Evolutionary conservation across 306 rosid genomes (phyloP), one percentile per base, ranked within the genome.

Genomic region (Cicer cuneatum): DNA sequence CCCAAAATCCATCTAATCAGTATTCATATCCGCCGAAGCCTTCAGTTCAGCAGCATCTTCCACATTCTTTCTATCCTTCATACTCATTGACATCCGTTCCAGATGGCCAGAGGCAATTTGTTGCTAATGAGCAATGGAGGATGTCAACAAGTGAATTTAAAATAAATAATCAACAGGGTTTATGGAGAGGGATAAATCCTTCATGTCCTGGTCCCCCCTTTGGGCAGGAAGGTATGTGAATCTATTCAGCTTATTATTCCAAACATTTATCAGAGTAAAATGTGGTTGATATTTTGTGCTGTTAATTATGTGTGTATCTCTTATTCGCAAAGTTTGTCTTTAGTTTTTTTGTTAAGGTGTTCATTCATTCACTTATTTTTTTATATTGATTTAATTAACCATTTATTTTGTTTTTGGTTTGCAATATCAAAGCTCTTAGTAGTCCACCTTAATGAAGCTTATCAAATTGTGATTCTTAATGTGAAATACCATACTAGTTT

Each of bases 91-190:
- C 96, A 11, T 77, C 96, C 61, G 79, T 81, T 80, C 83, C 90
- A 39, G 99, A 94, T 92, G 83, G 87, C 61, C 86, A 87, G 74
- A 87, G 96, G 82, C 96, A 82, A 61, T 90, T 90, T 78, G 83
- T 80, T 67, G 74, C 88, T 9, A 97, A 94, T 75, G 97, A 92
- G 39, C 98, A 88, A 75, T 85, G 97, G 96, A 82, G 93, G 81
- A 79, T 85, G 89, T 68, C 93, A 37, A 54, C 93, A 41, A 45
- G 71, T 66, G 71, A 66, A 45, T 45, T 21, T 66, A 66, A 66
- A 66, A 7, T 24, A 21, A 88, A 84, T 38, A 90, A 80, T 78
- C 97, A 87, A 49, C 97, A 83, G 18, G 89, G 92, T 79, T 87
- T 76, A 35, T 93, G 98, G 98, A 84, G 88, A 53, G 98, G 88